Evolutionary conservation across 257 asterid species (phyloP).

Genomic region (Capsicum rhomboideum): DNA sequence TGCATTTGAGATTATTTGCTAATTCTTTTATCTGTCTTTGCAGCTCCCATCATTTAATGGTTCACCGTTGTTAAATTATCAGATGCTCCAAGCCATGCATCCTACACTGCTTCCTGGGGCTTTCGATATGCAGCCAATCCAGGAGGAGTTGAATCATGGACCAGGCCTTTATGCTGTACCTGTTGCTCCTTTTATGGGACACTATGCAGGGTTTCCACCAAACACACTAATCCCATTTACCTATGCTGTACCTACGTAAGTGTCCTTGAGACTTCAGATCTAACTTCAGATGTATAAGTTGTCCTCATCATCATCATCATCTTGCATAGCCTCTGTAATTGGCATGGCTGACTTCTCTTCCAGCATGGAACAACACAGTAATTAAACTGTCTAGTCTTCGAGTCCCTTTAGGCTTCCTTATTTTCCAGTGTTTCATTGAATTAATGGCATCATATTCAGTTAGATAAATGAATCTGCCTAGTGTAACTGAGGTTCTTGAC

Average conservation of each 20-base stretch:
- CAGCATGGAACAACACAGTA: neutral
- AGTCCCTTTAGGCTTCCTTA: neutral
- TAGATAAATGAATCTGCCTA: neutral
- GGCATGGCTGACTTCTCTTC: neutral
- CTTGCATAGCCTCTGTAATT: neutral
- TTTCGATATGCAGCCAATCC: conserved; percentile 19
- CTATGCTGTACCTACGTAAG: conserved; percentile 81
- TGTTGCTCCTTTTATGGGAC: conserved; percentile 47
- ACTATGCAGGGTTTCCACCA: conserved; percentile 44
- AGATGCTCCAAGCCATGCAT: conserved; percentile 21
- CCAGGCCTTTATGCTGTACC: conserved; percentile 94
- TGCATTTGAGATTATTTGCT: neutral
- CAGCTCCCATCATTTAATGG: conserved; percentile 20
- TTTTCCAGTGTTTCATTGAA: neutral
- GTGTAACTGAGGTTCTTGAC: neutral
- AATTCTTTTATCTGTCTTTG: neutral
- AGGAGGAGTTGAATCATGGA: conserved; percentile 68
- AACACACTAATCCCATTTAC: conserved; percentile 74
- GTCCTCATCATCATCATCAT: neutral
- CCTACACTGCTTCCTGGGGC: conserved; percentile 23
- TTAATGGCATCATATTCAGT: neutral
- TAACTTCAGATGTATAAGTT: neutral
- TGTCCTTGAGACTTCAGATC: conserved; percentile 8
- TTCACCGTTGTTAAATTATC: conserved; percentile 14
- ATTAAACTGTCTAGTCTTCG: neutral